Evolutionary conservation across 106 monocot genomes (phyloP), one percentile per base, ranked within the genome.

Genomic region (Ottelia alismoides): DNA sequence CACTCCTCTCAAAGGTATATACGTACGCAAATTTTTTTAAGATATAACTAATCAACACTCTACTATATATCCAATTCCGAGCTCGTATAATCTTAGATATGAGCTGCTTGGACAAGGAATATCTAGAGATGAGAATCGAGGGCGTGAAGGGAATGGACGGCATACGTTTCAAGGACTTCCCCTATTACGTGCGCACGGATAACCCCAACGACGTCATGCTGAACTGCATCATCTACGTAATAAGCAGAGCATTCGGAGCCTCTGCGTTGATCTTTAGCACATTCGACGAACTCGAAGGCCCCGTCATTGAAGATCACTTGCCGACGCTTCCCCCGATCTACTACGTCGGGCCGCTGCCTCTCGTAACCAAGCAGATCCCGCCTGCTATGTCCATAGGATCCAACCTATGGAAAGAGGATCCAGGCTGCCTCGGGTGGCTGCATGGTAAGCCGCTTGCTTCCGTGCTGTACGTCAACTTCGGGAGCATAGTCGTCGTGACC

Each of bases 361-460:
- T 12, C n/a, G 20, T 57, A 2, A 19, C 14, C 9, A 27, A 1
- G 20, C 57, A 32, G 32, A 0, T 20, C 1, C 1, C n/a, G n/a
- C 56, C 10, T 18, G 19, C 20, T 2, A 16, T 35, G 2, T 3
- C 22, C 1, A 18, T 57, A 21, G 57, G 57, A 30, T 57, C 57
- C 32, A 57, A 57, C 32, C 29, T 57, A 9, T 57, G 57, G 57
- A 57, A 57, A 20, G 57, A 57, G 22, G 57, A 57, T 35, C 2
- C 11, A 16, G 22, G 20, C 57, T 57, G 57, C 22, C 32, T 57
- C 11, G 31, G 22, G 2, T 57, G 57, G 57, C 57, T 57, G 31
- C 28, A 57, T 2, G 27, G 28, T 27, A 18, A 22, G 20, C 17
- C 14, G 32, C 23, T 22, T 10, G 31, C 2, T 12, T 28, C 57